Conservation (phyloP, 805 yeast species). For the Gaillardinia entomophila region DNA sequence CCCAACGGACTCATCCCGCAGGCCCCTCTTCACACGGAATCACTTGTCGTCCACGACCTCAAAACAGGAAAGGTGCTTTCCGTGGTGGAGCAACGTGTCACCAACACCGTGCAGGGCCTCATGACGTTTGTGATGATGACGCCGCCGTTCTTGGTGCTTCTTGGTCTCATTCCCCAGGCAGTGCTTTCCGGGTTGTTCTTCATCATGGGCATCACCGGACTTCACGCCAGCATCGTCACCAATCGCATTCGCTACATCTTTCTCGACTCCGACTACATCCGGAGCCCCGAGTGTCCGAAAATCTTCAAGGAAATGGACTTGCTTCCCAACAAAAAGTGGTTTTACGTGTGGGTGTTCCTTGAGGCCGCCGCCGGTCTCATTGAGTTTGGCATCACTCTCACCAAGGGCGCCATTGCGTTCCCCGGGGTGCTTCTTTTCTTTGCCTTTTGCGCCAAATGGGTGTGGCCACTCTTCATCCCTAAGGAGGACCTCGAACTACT, state of each 20-base stretch:
- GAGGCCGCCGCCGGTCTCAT: constrained; percentile 66
- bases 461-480: constrained; percentile 61
- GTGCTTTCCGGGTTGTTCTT: constrained; percentile 89
- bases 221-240: constrained; percentile 61
- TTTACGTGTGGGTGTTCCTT: constrained; percentile 50
- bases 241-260: constrained; percentile 57
- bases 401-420: constrained; percentile 90
- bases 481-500: constrained; percentile 52
- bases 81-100: constrained; percentile 86
- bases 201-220: constrained; percentile 84
- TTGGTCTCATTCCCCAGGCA: constrained; percentile 87
- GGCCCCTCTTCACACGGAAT: constrained; percentile 87
- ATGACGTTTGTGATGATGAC: constrained; percentile 84
- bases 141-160: constrained; percentile 73
- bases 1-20: constrained; percentile 97
- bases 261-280: constrained; percentile 44
- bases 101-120: constrained; percentile 81
- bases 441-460: constrained; percentile 50
- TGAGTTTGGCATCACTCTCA: constrained; percentile 81
- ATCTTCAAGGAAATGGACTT: constrained; percentile 24
- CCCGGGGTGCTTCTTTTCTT: constrained; percentile 80
- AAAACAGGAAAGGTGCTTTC: constrained; percentile 32
- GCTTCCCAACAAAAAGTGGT: constrained; percentile 36
- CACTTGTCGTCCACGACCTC: constrained; percentile 55
- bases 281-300: constrained; percentile 31